Evolutionary conservation across 371 early-diverging fungal species (phyloP).

Genomic region (Mucor racemosus): DNA sequence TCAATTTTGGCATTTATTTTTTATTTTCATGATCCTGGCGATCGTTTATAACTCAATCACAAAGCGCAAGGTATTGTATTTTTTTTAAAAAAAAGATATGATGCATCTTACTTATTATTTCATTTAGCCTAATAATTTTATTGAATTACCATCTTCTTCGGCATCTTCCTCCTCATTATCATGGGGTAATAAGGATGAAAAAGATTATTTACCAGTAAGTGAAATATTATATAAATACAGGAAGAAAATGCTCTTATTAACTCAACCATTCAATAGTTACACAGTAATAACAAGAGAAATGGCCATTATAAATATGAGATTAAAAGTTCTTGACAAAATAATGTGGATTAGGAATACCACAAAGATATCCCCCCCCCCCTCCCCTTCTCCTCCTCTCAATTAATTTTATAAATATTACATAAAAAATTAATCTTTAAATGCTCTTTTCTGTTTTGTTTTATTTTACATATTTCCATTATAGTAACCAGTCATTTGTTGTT

Average conservation of each 20-base stretch:
- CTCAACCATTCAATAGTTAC: slow-evolving; percentile 15
- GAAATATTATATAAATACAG: background rate
- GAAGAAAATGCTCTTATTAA: background rate
- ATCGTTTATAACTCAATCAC: slow-evolving; percentile 16
- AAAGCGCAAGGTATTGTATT: slow-evolving; percentile 6
- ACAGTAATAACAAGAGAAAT: slow-evolving; percentile 12
- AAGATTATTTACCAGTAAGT: slow-evolving; percentile 32
- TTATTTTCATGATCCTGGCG: slow-evolving; percentile 12
- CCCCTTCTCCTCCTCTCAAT: background rate
- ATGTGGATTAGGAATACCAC: background rate
- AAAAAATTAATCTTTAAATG: background rate
- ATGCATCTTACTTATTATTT: too few relatives aligned
- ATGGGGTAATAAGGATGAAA: slow-evolving; percentile 16
- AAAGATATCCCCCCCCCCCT: background rate
- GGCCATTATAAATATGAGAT: slow-evolving; percentile 22
- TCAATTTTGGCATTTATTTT: slow-evolving; percentile 14
- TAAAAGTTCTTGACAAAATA: slow-evolving; percentile 18
- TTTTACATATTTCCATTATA: slow-evolving; percentile 30
- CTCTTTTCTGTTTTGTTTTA: background rate
- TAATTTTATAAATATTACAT: background rate
- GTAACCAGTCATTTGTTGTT: slow-evolving; percentile 21
- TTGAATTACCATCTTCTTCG: background rate
- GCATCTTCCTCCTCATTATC: background rate
- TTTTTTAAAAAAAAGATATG: too few relatives aligned
- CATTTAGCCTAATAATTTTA: background rate